Conservation (phyloP, 2,329 filamentous ascomycete genomes). For the Ophioceras dolichostomum region DNA sequence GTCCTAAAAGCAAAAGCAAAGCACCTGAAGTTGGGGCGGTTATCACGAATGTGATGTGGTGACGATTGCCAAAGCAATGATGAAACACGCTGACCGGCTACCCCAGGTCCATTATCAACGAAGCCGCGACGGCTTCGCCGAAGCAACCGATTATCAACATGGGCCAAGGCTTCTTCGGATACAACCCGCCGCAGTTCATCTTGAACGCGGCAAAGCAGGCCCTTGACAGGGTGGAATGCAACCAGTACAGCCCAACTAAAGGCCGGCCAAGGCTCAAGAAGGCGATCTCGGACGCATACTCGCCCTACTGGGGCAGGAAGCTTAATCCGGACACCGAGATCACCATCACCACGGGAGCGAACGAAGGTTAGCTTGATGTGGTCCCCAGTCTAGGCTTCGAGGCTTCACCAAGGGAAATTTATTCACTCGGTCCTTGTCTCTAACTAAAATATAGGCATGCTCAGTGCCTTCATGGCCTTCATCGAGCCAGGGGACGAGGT, state of each 20-base stretch:
- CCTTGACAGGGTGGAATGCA: conserved; percentile 86
- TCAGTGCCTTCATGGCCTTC: conserved; percentile 96
- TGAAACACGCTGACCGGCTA: background rate
- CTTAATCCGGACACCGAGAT: conserved; percentile 87
- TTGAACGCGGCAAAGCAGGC: conserved; percentile 84
- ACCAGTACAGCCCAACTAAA: conserved; percentile 96
- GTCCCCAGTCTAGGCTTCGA: background rate
- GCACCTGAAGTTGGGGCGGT: too few species aligned
- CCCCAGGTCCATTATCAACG: conserved; percentile 37
- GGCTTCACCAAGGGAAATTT: too few species aligned
- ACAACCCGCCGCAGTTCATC: conserved; percentile 88
- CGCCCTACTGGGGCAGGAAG: conserved; percentile 70
- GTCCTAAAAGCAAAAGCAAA: too few species aligned
- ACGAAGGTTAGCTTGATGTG: conserved; percentile 47
- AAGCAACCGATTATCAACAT: conserved; percentile 41
- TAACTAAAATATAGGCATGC: conserved; percentile 65
- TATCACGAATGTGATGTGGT: too few species aligned
- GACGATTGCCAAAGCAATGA: background rate
- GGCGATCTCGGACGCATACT: conserved; percentile 86
- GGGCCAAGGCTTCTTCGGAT: conserved; percentile 66
- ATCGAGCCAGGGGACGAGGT: conserved; percentile 92
- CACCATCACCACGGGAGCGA: conserved; percentile 84
- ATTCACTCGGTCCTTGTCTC: too few species aligned
- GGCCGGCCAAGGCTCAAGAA: conserved; percentile 85
- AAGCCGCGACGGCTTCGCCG: conserved; percentile 35